Evolutionary conservation across 2,329 filamentous ascomycete species (phyloP).

Genomic region (Cordyceps pruinosa): DNA sequence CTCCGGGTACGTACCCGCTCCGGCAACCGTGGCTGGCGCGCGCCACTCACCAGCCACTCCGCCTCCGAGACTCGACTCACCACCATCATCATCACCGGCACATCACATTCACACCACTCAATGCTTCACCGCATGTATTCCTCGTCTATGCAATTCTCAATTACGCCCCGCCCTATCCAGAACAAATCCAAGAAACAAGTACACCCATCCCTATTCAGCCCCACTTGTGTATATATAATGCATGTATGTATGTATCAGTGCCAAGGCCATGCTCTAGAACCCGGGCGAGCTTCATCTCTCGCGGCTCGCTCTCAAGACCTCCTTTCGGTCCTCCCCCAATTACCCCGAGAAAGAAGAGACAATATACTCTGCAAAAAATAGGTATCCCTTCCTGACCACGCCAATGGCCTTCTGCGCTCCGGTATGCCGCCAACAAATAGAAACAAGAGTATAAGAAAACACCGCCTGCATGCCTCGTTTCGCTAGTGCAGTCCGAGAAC

Average conservation of each 20-base stretch:
- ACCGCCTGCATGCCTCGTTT: constrained; percentile 8
- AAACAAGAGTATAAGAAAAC: neutral
- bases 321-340: neutral
- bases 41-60: neutral
- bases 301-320: neutral
- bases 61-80: neutral
- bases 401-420: neutral
- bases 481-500: constrained; percentile 48
- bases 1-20: constrained; percentile 10
- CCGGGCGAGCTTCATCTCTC: neutral
- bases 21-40: neutral
- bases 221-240: too few relatives aligned
- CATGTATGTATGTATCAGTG: constrained; percentile 2
- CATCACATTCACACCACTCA: neutral
- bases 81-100: neutral
- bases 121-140: neutral
- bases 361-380: neutral
- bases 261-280: neutral
- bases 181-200: neutral
- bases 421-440: constrained; percentile 7
- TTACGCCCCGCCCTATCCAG: neutral
- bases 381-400: neutral
- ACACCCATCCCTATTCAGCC: neutral
- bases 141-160: neutral
- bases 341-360: neutral